Conservation (phyloP, 2,329 filamentous ascomycete species). For the Cordyceps cateniannulata region DNA sequence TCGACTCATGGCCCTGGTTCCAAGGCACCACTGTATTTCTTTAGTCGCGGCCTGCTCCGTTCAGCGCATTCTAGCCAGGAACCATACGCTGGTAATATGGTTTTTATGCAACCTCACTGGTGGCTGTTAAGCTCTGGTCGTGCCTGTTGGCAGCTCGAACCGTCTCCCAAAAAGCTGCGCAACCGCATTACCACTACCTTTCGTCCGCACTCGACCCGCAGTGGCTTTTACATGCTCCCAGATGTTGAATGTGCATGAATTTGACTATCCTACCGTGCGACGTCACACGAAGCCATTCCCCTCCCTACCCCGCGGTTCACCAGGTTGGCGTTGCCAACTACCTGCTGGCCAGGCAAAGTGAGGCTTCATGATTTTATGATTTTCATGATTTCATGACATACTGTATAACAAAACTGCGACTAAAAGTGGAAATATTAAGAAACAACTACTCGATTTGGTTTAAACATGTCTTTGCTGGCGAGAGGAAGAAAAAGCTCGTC, state of each 20-base stretch:
- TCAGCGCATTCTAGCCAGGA: not conserved
- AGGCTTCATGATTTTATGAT: not conserved
- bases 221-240: not conserved
- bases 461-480: not conserved
- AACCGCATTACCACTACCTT: not conserved
- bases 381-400: too few relatives aligned
- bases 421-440: not conserved
- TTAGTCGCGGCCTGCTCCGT: not conserved
- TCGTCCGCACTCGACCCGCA: not conserved
- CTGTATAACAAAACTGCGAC: not conserved
- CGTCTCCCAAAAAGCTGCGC: not conserved
- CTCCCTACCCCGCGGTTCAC: constrained; percentile 2
- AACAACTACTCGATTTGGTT: not conserved
- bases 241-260: not conserved
- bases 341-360: not conserved
- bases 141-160: not conserved
- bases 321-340: not conserved
- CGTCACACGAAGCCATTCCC: not conserved
- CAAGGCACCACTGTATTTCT: not conserved
- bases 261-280: not conserved
- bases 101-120: not conserved
- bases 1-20: constrained; percentile 1
- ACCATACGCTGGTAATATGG: not conserved
- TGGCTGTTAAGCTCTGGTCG: not conserved
- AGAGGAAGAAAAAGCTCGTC: not conserved